phyloP scores from a whole-genome alignment of 139 green algal genomes.

The Chlamydomonas urium region DNA sequence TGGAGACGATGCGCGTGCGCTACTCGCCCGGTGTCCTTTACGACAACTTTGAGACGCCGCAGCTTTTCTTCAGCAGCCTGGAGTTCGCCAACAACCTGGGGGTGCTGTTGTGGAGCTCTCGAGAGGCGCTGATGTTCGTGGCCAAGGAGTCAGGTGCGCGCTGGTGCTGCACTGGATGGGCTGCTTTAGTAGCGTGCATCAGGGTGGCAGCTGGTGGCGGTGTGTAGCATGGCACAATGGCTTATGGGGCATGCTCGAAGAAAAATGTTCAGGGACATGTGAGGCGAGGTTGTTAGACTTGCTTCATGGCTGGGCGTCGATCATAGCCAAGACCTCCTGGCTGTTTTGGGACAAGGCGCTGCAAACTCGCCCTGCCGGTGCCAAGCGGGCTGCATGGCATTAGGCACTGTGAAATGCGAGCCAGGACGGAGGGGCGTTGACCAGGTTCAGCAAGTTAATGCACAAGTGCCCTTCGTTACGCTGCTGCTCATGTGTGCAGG shows the following conservation, averaged over 20 bases:
- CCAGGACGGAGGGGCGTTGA: no score
- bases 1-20: slow-evolving; percentile 48
- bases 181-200: neutral
- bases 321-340: neutral
- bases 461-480: neutral
- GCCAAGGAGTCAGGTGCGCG: slow-evolving; percentile 11
- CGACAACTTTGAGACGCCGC: slow-evolving; percentile 42
- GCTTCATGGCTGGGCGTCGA: neutral
- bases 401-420: no score
- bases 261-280: no score
- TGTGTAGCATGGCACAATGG: neutral
- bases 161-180: neutral
- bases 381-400: no score
- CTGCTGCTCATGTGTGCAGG: slow-evolving; percentile 4
- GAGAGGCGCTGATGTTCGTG: neutral
- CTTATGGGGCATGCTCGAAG: no score
- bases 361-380: neutral
- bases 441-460: neutral
- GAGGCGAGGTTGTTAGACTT: no score
- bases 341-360: neutral
- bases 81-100: slow-evolving; percentile 27
- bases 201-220: neutral
- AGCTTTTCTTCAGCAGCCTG: slow-evolving; percentile 33
- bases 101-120: slow-evolving; percentile 10
- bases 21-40: slow-evolving; percentile 34